Base-by-base conservation (phyloP, 1,139 yeast genomes). In the Meyerozyma smithsonii region DNA sequence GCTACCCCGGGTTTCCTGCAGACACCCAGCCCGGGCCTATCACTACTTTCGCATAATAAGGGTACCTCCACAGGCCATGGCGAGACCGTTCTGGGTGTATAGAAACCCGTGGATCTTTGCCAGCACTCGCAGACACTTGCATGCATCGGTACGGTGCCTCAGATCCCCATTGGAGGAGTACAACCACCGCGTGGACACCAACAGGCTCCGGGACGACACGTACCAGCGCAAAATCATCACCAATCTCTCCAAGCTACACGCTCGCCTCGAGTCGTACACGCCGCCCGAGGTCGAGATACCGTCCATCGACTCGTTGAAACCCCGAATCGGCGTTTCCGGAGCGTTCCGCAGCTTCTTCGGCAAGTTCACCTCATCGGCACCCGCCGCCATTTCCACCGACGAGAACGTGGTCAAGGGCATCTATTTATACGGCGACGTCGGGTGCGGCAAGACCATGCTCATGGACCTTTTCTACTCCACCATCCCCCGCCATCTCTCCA, bases 361-460 rank as follows among this genome's bases (percentile, higher is more conserved):
- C 8, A 44, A 45, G n/a, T 47, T 51, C 12, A 14, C 16, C 30
- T 18, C 48, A 44, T 21, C 32, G 28, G 18, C 45, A 36, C 17
- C 42, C n/a, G 34, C 39, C 20, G 48, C 23, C 39, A 38, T 41
- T 42, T n/a, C 39, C 36, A 38, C 46, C 44, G 52, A 57, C 1
- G 64, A 59, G 21, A 62, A 56, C 42, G 55, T 53, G 8, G 69
- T 76, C 26, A 95, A 76, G 50, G 98, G 98, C 2, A 84, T 92
- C 12, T 92, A 92, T 57, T 70, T 92, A 20, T 92, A 87, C 60
- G 98, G 98, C 15, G 98, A 92, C 59, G 98, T 92, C 35, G 98
- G 98, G 4, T 89, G 97, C 62, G 98, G 98, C 8, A 92, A 92
- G 58, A 92, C 98, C 4, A 92, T 92, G 97, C 71, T 92, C 47